These are phyloP conservation scores for Pythium oligandrum DNA, from an alignment of 352 stramenopile species.

Conservation along the genomic window DNA sequence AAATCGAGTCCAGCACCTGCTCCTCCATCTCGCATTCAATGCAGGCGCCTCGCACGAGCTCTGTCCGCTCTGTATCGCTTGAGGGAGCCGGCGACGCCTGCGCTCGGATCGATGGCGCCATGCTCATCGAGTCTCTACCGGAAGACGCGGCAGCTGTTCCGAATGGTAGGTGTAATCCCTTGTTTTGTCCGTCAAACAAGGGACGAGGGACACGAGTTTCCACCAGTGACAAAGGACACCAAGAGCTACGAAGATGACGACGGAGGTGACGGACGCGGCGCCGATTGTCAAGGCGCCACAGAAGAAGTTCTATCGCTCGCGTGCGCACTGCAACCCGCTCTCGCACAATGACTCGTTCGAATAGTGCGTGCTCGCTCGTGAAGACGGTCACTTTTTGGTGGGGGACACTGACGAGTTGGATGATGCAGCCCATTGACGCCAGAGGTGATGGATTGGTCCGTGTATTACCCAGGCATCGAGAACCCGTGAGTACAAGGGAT, in stretches of 20 bases:
- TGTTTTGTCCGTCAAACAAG: not conserved
- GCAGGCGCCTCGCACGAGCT: conserved; percentile 27
- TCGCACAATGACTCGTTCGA: conserved; percentile 96
- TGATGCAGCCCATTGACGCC: conserved; percentile 70
- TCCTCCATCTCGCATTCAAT: conserved; percentile 44
- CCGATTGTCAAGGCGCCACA: conserved; percentile 59
- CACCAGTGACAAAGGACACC: conserved; percentile 5
- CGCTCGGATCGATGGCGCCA: conserved; percentile 17
- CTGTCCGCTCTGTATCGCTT: conserved; percentile 6
- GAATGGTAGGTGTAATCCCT: not conserved
- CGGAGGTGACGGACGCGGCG: conserved; percentile 17
- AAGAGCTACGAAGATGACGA: conserved; percentile 22
- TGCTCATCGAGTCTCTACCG: not conserved
- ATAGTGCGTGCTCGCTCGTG: conserved; percentile 59
- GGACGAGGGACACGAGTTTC: not conserved
- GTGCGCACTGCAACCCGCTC: conserved; percentile 96
- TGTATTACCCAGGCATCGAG: conserved; percentile 88
- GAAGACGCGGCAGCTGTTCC: conserved; percentile 4
- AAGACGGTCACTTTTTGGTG: no score
- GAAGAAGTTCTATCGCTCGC: conserved; percentile 96
- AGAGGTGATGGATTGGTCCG: conserved; percentile 90
- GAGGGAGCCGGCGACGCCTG: not conserved
- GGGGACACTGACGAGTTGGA: conserved; percentile 1
- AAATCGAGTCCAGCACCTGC: conserved; percentile 38
- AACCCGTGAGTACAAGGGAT: conserved; percentile 39